Conservation (phyloP, 2,329 filamentous ascomycete species). For the Fusarium sp. region DNA sequence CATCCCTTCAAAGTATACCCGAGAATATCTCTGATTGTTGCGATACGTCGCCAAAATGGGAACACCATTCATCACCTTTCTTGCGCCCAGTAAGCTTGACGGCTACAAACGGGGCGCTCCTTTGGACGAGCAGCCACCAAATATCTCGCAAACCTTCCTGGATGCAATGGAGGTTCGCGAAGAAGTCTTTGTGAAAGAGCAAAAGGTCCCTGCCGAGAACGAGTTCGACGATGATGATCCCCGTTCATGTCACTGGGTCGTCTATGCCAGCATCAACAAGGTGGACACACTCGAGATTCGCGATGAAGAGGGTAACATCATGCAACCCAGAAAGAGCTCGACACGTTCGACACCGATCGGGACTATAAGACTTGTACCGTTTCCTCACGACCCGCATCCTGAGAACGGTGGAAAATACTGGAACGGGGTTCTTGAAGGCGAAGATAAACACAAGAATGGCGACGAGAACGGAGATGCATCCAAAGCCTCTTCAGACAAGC, state of each 20-base stretch:
- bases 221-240: constrained; percentile 87
- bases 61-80: constrained; percentile 62
- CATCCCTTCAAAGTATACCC: not conserved
- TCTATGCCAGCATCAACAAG: constrained; percentile 75
- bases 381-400: constrained; percentile 77
- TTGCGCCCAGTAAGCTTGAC: constrained; percentile 63
- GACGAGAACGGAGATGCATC: constrained; percentile 2
- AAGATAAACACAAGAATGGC: constrained; percentile 10
- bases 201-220: constrained; percentile 68
- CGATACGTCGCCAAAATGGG: constrained; percentile 54
- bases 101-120: constrained; percentile 58
- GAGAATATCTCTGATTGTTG: not conserved
- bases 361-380: constrained; percentile 83
- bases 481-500: constrained; percentile 13
- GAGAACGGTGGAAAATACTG: constrained; percentile 62
- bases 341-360: constrained; percentile 69
- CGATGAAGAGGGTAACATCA: constrained; percentile 57
- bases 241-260: constrained; percentile 86
- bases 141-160: constrained; percentile 67
- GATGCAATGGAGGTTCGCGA: constrained; percentile 73
- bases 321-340: constrained; percentile 58
- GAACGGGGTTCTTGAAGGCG: constrained; percentile 55
- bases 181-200: constrained; percentile 71
- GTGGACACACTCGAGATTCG: constrained; percentile 57
- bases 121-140: constrained; percentile 57